Conservation (phyloP, 192 early-diverging fungal species). For the Lobosporangium transversale region DNA sequence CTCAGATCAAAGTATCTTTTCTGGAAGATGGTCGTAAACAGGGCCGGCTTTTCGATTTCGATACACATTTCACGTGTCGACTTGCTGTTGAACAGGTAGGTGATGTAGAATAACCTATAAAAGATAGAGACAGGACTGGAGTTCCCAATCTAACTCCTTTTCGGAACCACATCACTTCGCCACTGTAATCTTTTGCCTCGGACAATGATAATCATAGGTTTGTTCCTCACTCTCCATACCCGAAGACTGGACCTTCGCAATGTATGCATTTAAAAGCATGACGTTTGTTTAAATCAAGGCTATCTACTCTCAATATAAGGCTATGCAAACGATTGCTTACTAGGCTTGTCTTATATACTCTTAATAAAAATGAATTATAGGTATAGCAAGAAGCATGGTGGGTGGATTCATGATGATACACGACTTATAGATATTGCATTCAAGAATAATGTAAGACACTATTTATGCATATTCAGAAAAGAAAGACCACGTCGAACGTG, state of each 20-base stretch:
- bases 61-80: conserved; percentile 18
- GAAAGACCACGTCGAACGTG: neutral
- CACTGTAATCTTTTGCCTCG: neutral
- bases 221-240: conserved; percentile 24
- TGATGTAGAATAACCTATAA: too few relatives aligned
- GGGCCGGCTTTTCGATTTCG: conserved; percentile 34
- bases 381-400: conserved; percentile 51
- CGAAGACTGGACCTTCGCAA: conserved; percentile 38
- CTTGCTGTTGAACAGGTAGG: conserved; percentile 42
- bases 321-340: too few relatives aligned
- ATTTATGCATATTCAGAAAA: neutral
- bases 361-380: too few relatives aligned
- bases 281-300: neutral
- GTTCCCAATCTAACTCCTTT: neutral
- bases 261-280: conserved; percentile 26
- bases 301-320: too few relatives aligned
- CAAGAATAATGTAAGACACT: conserved; percentile 44
- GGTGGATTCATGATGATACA: conserved; percentile 49
- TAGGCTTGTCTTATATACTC: too few relatives aligned
- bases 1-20: conserved; percentile 25
- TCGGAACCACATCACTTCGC: too few relatives aligned
- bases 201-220: conserved; percentile 15
- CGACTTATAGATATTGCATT: conserved; percentile 30
- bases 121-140: too few relatives aligned
- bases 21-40: conserved; percentile 35